These are phyloP conservation scores for Groenewaldozyma tartarivorans DNA, from an alignment of 805 yeast genomes.

Conservation along the genomic window DNA sequence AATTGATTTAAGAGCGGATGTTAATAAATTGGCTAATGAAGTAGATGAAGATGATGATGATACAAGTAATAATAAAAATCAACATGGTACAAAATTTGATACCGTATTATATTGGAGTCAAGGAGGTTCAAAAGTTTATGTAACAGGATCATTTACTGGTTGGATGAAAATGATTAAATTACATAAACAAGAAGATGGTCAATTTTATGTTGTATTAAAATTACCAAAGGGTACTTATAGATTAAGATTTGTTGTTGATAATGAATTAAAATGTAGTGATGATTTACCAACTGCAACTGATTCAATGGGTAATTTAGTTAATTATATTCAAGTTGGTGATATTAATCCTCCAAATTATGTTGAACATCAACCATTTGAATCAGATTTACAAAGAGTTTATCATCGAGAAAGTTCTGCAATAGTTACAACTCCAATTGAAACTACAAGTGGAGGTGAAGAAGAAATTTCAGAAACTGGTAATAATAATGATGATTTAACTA, in stretches of 20 bases:
- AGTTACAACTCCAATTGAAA: background rate
- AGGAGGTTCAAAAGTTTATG: slow-evolving; percentile 93
- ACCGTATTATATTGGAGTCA: slow-evolving; percentile 85
- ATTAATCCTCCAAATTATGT: slow-evolving; percentile 1
- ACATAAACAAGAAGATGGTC: slow-evolving; percentile 31
- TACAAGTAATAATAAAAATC: background rate
- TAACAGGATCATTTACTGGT: slow-evolving; percentile 95
- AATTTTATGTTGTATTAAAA: slow-evolving; percentile 25
- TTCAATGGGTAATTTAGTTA: slow-evolving; percentile 90
- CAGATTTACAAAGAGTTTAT: background rate
- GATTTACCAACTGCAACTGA: slow-evolving; percentile 91
- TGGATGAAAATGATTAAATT: slow-evolving; percentile 97
- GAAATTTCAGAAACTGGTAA: slow-evolving; percentile 39
- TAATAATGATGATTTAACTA: slow-evolving; percentile 52
- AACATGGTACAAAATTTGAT: slow-evolving; percentile 23
- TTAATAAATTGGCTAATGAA: slow-evolving; percentile 12
- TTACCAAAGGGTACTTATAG: slow-evolving; percentile 84
- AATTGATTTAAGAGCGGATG: slow-evolving; percentile 20
- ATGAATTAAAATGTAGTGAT: slow-evolving; percentile 81
- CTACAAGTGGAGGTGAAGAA: slow-evolving; percentile 6
- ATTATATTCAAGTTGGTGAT: slow-evolving; percentile 46
- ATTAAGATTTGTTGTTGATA: slow-evolving; percentile 86
- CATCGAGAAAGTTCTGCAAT: background rate
- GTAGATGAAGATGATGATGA: background rate
- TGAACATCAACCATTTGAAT: background rate